Percentiles rank a stretch among this genome's conserved stretches.
Conservation (phyloP, 2,329 filamentous ascomycete genomes). For the Botryosphaeria dothidea region DNA sequence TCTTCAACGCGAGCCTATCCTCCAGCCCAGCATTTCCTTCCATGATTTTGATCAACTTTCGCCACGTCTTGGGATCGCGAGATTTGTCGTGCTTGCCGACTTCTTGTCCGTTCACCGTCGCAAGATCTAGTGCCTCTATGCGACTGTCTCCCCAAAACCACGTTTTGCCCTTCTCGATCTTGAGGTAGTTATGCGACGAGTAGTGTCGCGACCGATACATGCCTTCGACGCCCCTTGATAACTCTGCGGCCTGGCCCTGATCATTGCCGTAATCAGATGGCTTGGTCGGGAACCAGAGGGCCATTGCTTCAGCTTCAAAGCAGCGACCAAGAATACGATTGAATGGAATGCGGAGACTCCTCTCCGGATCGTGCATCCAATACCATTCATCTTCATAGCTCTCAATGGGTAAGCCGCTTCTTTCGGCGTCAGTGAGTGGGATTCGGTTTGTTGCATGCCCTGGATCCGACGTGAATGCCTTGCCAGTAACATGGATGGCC, state of each 20-base stretch:
- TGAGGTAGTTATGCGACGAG: conserved; percentile 44
- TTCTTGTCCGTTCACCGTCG: conserved; percentile 55
- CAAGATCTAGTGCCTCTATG: conserved; percentile 57
- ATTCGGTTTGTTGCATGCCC: conserved; percentile 22
- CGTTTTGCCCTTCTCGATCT: conserved; percentile 36
- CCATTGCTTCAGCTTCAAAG: conserved; percentile 53
- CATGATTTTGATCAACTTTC: conserved; percentile 47
- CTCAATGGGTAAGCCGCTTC: conserved; percentile 30
- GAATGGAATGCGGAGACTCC: conserved; percentile 50
- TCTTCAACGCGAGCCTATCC: conserved; percentile 17
- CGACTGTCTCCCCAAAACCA: conserved; percentile 63
- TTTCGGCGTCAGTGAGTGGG: neutral
- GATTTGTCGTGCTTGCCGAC: conserved; percentile 48
- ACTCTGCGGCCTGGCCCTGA: neutral
- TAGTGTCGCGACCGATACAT: conserved; percentile 50
- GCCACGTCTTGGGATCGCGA: conserved; percentile 49
- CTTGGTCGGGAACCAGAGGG: conserved; percentile 40
- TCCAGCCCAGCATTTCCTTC: conserved; percentile 33
- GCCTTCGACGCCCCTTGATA: conserved; percentile 44
- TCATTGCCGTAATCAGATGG: conserved; percentile 24
- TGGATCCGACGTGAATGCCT: conserved; percentile 32
- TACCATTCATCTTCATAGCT: conserved; percentile 55
- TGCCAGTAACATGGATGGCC: conserved; percentile 51
- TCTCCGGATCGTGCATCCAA: conserved; percentile 44
- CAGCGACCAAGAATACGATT: conserved; percentile 56